Base-by-base conservation (phyloP, 148 eudicot genomes). In the Salicornia ramosissima region DNA sequence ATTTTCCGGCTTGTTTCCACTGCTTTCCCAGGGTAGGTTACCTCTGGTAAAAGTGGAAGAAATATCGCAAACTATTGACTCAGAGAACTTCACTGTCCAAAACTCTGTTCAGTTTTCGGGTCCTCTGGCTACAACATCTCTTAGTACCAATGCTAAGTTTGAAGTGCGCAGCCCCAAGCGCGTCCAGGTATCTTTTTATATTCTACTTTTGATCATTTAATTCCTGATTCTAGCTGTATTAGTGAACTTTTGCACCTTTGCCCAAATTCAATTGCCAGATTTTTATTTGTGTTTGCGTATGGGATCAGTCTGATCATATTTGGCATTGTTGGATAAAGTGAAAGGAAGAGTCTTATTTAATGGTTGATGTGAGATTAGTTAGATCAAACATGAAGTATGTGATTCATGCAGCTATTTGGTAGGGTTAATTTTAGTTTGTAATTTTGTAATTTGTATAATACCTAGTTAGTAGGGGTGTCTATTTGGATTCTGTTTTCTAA, bases 81-180 rank as follows among this genome's bases (percentile, higher is more conserved):
- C 97, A 0, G 79, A 82, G 64, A 86, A 76, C 69, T 86, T 92
- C 64, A 83, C 97, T 0, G 96, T 92, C 30, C 88, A 92, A 79
- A 92, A 92, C 81, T 86, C 86, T 55, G 86, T 92, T 47, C 75
- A 71, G 73, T 92, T 92, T 74, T 72, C 91, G 1, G 94, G 97
- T 58, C 96, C 93, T 47, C 70, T 84, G 60, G 79, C 97, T 68
- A 86, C 91, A 69, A 90, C 96, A 70, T 85, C 97, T n/a, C 61
- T 92, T 21, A 87, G 83, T 67, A 86, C 97, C 66, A 92, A 88
- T 60, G 96, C 97, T 45, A 90, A 83, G 52, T 90, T 90, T 74
- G 97, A 92, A 90, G 87, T 90, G 71, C 86, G 94, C 25, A 92
- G 97, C 78, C 97, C 96, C 65, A 86, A 90, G 70, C 86, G 96